These are phyloP conservation scores for Sporobolus alterniflorus DNA, from an alignment of 202 grass and related monocot species.

Conservation along the genomic window DNA sequence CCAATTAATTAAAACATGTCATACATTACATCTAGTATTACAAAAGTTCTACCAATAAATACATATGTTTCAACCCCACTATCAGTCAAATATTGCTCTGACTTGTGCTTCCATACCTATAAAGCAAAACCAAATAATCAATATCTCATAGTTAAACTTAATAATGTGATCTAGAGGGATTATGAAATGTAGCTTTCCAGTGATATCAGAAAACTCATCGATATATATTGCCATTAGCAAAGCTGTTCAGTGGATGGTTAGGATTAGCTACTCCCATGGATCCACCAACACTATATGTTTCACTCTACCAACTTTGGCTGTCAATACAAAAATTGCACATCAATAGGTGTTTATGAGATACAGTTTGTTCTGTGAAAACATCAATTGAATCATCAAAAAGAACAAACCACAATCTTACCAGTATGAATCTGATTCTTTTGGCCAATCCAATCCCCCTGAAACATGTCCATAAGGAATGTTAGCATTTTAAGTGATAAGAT, in stretches of 20 bases:
- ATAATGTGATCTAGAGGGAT: not conserved
- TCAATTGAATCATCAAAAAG: not conserved
- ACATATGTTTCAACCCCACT: too few species aligned
- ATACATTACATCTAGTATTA: too few species aligned
- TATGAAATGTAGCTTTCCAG: not conserved
- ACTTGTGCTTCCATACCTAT: constrained; percentile 87
- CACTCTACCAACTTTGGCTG: constrained; percentile 82
- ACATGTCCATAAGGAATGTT: not conserved
- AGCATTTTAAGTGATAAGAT: not conserved
- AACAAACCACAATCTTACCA: constrained; percentile 38
- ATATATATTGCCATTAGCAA: constrained; percentile 95
- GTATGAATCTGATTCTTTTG: constrained; percentile 93
- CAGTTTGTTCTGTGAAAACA: not conserved
- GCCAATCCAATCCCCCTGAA: constrained; percentile 85
- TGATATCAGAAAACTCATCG: too few species aligned
- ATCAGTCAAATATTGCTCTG: constrained; percentile 89
- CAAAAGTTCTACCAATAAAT: too few species aligned
- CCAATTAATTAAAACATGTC: too few species aligned
- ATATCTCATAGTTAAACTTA: constrained; percentile 1
- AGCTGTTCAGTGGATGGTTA: constrained; percentile 82
- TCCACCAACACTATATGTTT: constrained; percentile 90
- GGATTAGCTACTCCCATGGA: constrained; percentile 88
- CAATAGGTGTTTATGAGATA: not conserved
- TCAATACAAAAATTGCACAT: not conserved
- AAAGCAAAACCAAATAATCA: not conserved